phyloP scores from a whole-genome alignment of 2,329 filamentous ascomycete species.

The Ophiocordyceps camponoti-saundersi region DNA sequence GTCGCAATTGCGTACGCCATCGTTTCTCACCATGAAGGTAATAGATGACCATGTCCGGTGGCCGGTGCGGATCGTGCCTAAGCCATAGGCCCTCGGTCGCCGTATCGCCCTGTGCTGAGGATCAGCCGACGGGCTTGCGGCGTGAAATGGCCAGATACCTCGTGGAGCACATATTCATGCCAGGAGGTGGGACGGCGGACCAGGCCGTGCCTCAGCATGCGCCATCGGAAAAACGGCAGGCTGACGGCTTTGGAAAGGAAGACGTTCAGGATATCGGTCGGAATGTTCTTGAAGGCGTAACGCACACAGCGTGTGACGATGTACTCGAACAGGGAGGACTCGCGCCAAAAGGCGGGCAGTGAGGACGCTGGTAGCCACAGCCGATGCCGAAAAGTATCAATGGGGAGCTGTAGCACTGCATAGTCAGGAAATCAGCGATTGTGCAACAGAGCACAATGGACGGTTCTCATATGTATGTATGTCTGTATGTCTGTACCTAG shows the following conservation, averaged over 20 bases:
- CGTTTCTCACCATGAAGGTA: constrained; percentile 55
- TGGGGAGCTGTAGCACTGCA: constrained; percentile 1
- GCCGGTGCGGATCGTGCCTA: constrained; percentile 36
- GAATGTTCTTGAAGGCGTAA: constrained; percentile 59
- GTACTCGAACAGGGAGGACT: constrained; percentile 60
- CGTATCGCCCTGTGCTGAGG: constrained; percentile 15
- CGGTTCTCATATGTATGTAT: constrained; percentile 9
- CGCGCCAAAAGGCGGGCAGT: constrained; percentile 45
- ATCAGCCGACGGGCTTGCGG: background rate
- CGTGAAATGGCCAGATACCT: constrained; percentile 7
- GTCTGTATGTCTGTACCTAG: too few species aligned
- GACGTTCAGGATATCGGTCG: constrained; percentile 49
- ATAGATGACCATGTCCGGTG: constrained; percentile 64
- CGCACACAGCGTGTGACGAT: constrained; percentile 61
- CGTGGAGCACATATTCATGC: constrained; percentile 26
- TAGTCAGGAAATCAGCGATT: background rate
- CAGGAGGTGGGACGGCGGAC: constrained; percentile 45
- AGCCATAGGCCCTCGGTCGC: constrained; percentile 52
- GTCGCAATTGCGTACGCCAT: background rate
- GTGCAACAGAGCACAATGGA: background rate
- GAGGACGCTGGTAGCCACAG: constrained; percentile 10
- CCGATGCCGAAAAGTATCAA: constrained; percentile 7
- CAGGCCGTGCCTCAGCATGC: constrained; percentile 58
- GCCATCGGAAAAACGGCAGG: constrained; percentile 57
- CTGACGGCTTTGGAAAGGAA: constrained; percentile 64